phyloP scores from a whole-genome alignment of 2,329 filamentous ascomycete species.

The Aspergillus sp. region DNA sequence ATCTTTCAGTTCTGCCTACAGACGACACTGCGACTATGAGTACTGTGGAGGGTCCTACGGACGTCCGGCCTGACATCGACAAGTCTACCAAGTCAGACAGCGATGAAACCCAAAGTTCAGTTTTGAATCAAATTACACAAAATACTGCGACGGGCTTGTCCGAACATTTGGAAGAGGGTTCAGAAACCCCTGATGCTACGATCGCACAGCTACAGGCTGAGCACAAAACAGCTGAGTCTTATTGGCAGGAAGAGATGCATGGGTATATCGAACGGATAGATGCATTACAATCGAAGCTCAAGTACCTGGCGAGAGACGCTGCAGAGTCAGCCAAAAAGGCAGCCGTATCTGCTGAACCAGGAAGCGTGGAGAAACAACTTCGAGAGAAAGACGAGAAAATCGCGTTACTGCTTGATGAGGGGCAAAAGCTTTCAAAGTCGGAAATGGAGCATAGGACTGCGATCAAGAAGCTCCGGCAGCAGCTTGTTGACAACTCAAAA shows the following conservation, averaged over 20 bases:
- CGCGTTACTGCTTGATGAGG: conserved; percentile 82
- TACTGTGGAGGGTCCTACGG: conserved; percentile 2
- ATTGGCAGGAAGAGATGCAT: conserved; percentile 74
- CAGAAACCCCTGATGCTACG: conserved; percentile 30
- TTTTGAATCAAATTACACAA: conserved; percentile 11
- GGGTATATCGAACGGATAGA: conserved; percentile 83
- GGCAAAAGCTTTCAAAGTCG: conserved; percentile 73
- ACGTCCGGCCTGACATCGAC: not conserved
- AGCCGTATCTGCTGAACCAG: conserved; percentile 52
- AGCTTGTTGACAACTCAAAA: conserved; percentile 46
- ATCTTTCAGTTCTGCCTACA: conserved; percentile 12
- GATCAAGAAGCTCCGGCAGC: conserved; percentile 66
- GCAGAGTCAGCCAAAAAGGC: conserved; percentile 65
- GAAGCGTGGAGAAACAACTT: conserved; percentile 66
- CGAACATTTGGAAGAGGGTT: conserved; percentile 5
- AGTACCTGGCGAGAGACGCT: conserved; percentile 75
- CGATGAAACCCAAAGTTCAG: conserved; percentile 3
- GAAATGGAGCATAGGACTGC: conserved; percentile 77
- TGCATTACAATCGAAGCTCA: conserved; percentile 80
- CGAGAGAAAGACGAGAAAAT: conserved; percentile 89
- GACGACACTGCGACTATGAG: conserved; percentile 5
- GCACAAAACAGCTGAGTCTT: conserved; percentile 44
- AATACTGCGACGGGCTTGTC: conserved; percentile 10
- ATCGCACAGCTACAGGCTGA: conserved; percentile 44
- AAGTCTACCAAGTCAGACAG: conserved; percentile 4